phyloP scores from a whole-genome alignment of 768 basidiomycete species.

The Amanita rubescens region DNA sequence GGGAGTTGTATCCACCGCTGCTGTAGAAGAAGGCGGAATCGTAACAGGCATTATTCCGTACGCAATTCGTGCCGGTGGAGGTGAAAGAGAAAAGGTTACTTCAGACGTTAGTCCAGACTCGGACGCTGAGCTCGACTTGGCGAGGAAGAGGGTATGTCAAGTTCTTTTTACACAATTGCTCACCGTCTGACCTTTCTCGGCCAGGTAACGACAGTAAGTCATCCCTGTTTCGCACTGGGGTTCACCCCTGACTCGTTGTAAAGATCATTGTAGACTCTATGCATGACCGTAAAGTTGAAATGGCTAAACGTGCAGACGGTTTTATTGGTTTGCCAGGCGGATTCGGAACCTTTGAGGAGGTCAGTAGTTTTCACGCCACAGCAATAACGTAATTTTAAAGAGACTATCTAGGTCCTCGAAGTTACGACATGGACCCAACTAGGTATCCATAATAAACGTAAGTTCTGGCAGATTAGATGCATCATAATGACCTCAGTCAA shows the following conservation, averaged over 20 bases:
- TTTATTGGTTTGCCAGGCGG: constrained; percentile 93
- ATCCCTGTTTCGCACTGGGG: not conserved
- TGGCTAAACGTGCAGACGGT: constrained; percentile 74
- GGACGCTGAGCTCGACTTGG: constrained; percentile 17
- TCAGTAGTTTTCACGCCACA: constrained; percentile 18
- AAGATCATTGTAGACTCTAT: constrained; percentile 73
- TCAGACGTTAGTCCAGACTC: constrained; percentile 13
- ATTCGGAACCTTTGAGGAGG: constrained; percentile 94
- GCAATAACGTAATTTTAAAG: not conserved
- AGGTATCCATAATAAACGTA: constrained; percentile 81
- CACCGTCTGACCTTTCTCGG: not conserved
- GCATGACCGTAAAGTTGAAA: constrained; percentile 86
- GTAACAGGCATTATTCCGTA: constrained; percentile 75
- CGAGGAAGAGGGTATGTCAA: constrained; percentile 20
- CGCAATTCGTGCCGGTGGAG: constrained; percentile 64
- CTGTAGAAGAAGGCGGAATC: constrained; percentile 56
- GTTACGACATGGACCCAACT: constrained; percentile 94
- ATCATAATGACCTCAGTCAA: not conserved
- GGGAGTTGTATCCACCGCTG: constrained; percentile 70
- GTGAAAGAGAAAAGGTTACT: constrained; percentile 46
- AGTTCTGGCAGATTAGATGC: constrained; percentile 13
- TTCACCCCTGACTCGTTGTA: not conserved
- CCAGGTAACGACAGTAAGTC: not conserved
- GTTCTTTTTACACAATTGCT: not conserved
- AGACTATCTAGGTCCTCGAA: constrained; percentile 59